Evolutionary conservation across 805 yeast species (phyloP).

Genomic region (Cephaloascus fragrans): DNA sequence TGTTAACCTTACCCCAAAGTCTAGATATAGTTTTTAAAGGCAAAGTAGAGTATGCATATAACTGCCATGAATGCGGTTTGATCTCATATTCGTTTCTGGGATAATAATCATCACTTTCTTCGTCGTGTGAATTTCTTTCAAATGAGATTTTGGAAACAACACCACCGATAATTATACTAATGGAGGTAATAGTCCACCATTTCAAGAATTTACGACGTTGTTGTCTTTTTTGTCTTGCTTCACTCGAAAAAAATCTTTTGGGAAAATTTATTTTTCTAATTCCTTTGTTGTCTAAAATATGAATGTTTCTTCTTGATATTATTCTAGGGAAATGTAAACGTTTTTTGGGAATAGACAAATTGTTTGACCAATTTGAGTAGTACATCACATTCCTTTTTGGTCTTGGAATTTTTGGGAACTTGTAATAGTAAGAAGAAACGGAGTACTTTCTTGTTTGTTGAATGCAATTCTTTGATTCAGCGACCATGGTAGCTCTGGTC

Average conservation of each 20-base stretch:
- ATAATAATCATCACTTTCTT: constrained; percentile 17
- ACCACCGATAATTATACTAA: constrained; percentile 43
- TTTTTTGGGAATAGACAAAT: constrained; percentile 3
- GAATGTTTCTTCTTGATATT: neutral
- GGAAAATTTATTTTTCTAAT: neutral
- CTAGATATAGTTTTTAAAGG: constrained; percentile 90
- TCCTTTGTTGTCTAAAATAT: neutral
- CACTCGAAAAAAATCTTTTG: constrained; percentile 26
- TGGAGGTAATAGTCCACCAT: constrained; percentile 47
- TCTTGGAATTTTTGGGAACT: constrained; percentile 45
- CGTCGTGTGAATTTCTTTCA: constrained; percentile 13
- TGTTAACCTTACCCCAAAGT: constrained; percentile 89
- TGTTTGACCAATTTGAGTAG: constrained; percentile 31
- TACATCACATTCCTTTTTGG: constrained; percentile 46
- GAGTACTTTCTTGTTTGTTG: neutral
- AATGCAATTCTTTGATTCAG: neutral
- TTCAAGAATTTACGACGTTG: constrained; percentile 30
- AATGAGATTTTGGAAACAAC: constrained; percentile 37
- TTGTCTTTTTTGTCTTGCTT: constrained; percentile 27
- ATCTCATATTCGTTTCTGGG: constrained; percentile 28
- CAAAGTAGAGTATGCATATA: constrained; percentile 79
- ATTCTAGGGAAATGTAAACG: constrained; percentile 10
- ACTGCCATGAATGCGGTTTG: constrained; percentile 77
- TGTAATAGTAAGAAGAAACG: constrained; percentile 20
- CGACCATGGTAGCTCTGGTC: constrained; percentile 2